Conservation (phyloP, 495 filamentous ascomycete genomes). For the Penicilliopsis zonata region DNA sequence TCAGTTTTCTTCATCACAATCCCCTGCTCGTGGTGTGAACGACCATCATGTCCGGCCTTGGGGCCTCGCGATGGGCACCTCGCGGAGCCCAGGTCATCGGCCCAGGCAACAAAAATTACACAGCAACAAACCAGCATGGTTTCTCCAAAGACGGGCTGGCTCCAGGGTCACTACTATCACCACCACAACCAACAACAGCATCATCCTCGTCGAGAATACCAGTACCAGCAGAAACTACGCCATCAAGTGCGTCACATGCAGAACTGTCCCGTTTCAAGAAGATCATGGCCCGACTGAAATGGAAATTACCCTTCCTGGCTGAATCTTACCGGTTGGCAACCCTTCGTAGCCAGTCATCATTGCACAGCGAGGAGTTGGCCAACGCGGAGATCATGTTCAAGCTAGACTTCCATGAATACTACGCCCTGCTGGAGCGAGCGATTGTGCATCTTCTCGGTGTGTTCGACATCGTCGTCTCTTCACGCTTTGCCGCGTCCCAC, state of each 20-base stretch:
- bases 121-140: too few species aligned
- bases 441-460: conserved; percentile 48
- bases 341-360: too few species aligned
- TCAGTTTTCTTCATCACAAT: too few species aligned
- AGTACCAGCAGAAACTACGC: conserved; percentile 9
- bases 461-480: conserved; percentile 36
- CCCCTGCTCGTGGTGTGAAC: too few species aligned
- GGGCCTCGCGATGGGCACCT: neutral
- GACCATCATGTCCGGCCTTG: too few species aligned
- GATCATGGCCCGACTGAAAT: conserved; percentile 43
- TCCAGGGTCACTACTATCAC: conserved; percentile 3
- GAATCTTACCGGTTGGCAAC: conserved; percentile 38
- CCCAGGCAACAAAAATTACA: conserved; percentile 83
- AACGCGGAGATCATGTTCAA: conserved; percentile 55
- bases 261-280: conserved; percentile 43
- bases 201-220: conserved; percentile 4
- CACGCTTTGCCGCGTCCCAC: conserved; percentile 2
- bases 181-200: conserved; percentile 3
- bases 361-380: too few species aligned
- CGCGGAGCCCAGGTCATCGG: conserved; percentile 48
- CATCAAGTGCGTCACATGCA: too few species aligned
- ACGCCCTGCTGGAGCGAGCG: conserved; percentile 52
- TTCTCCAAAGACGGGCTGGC: too few species aligned
- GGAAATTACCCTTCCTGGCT: conserved; percentile 47
- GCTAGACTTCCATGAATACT: conserved; percentile 60